Base-by-base conservation (phyloP, 2,329 filamentous ascomycete genomes). In the Phialophora expanda region DNA sequence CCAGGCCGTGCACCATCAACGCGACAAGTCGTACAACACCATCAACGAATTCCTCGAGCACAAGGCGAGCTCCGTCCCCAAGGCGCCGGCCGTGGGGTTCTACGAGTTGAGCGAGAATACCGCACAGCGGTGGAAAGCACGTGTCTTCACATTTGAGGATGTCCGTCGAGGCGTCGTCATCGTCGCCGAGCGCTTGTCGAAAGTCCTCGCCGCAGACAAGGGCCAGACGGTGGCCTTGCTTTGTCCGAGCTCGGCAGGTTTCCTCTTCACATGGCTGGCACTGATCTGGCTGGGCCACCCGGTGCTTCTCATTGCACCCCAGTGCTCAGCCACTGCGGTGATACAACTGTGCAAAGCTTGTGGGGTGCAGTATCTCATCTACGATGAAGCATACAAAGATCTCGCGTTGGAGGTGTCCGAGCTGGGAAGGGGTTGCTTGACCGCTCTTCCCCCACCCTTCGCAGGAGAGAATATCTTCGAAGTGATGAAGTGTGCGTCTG, bases 201-300 rank as follows among this genome's bases (percentile, higher is more conserved):
- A 26, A 53, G 64, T 32, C 28, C 65, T 71, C 20, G 30, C 50
- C 32, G 12, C 46, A 66, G 74, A 32, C 17, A n/a, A 58, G 5
- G 54, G 61, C 11, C 48, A 67, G 41, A 80, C 81, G 0, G 77
- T 87, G 1, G 87, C 82, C 0, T 72, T 90, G 9, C 74, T 90
- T 0, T 85, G 83, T 65, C 79, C 82, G 0, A 89, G 86, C 70
- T 85, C 83, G 0, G 73, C 82, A 0, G 81, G 85, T 9, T 88
- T 90, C 62, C 76, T 89, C 0, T 79, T 88, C 58, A 81, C 82
- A 0, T 89, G 86, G 86, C 77, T 89, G 1, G 87, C 81, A 0
- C 76, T 89, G 48, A 84, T 88, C 73, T 78, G 81, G 9, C 71
- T 86, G 50, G 87, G 87, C 0, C 79, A 81, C 69, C 78, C 82